Percentiles rank a stretch among this genome's conserved stretches.
phyloP scores from a whole-genome alignment of 2,329 filamentous ascomycete species.

The Aspergillus bombycis region DNA sequence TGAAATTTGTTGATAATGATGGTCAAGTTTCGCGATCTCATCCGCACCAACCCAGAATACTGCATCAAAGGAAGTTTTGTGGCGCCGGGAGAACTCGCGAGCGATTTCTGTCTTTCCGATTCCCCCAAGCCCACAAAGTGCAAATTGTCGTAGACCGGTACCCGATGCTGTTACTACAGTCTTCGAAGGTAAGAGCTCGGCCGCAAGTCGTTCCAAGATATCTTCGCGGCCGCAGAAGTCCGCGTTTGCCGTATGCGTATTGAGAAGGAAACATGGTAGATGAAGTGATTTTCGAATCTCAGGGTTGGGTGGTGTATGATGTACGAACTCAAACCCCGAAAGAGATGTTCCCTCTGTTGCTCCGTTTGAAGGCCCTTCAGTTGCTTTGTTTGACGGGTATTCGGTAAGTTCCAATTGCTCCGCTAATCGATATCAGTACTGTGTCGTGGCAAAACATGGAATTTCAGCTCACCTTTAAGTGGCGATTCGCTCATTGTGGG shows the following conservation, averaged over 20 bases:
- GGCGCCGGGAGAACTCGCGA: conserved; percentile 25
- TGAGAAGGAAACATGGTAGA: conserved; percentile 4
- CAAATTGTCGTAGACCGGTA: conserved; percentile 21
- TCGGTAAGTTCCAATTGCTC: background rate
- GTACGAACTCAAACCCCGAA: conserved; percentile 6
- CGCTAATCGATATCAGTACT: background rate
- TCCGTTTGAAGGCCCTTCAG: background rate
- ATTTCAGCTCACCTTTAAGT: conserved; percentile 11
- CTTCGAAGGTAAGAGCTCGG: conserved; percentile 25
- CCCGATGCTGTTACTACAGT: conserved; percentile 13
- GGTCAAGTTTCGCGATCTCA: conserved; percentile 27
- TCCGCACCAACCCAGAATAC: conserved; percentile 38
- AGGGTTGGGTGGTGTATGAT: background rate
- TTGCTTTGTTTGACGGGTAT: conserved; percentile 8
- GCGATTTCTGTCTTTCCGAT: conserved; percentile 35
- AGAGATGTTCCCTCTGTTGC: conserved; percentile 2
- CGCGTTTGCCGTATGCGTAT: conserved; percentile 12
- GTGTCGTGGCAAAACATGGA: background rate
- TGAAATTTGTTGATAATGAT: conserved; percentile 27
- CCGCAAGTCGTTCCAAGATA: conserved; percentile 23
- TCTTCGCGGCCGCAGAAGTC: conserved; percentile 28
- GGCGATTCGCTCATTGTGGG: conserved; percentile 24
- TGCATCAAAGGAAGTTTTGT: conserved; percentile 31
- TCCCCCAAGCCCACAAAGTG: conserved; percentile 27
- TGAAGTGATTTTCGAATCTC: background rate